Percentiles rank a stretch among this genome's conserved stretches.
phyloP scores from a whole-genome alignment of 1,284 basidiomycete genomes.

The Malassezia equina region DNA sequence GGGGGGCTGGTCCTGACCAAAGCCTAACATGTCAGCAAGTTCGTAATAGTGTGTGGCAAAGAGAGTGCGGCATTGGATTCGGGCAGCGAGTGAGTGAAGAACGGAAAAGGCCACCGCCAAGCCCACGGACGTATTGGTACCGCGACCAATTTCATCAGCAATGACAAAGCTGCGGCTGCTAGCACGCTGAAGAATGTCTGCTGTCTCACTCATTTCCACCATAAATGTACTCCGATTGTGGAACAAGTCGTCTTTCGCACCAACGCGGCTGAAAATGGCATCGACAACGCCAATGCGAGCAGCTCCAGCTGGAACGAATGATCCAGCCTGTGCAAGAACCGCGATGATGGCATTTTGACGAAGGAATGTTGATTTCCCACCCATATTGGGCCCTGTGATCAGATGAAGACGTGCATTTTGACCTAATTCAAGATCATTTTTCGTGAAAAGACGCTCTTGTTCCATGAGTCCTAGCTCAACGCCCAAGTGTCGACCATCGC shows the following conservation, averaged over 20 bases:
- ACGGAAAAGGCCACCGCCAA: conserved; percentile 86
- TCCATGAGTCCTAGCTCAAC: conserved; percentile 78
- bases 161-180: conserved; percentile 32
- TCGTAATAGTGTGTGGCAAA: conserved; percentile 98
- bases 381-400: conserved; percentile 95
- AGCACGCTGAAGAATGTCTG: conserved; percentile 60
- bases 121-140: conserved; percentile 83
- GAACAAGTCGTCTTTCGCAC: conserved; percentile 88
- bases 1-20: neutral
- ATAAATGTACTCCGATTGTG: conserved; percentile 87
- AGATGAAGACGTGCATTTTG: conserved; percentile 59
- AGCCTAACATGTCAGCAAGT: conserved; percentile 61
- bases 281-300: conserved; percentile 79
- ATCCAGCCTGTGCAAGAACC: conserved; percentile 83
- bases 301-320: conserved; percentile 75
- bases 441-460: conserved; percentile 48
- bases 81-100: conserved; percentile 64
- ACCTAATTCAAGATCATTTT: conserved; percentile 65
- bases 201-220: conserved; percentile 53
- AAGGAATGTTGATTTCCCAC: conserved; percentile 77
- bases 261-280: conserved; percentile 82
- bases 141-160: conserved; percentile 71
- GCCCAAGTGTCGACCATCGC: conserved; percentile 76
- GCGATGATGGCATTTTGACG: conserved; percentile 82
- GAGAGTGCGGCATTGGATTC: conserved; percentile 69